Evolutionary conservation across 148 eudicot species (phyloP).

Genomic region (Rhododendron williamsianum): DNA sequence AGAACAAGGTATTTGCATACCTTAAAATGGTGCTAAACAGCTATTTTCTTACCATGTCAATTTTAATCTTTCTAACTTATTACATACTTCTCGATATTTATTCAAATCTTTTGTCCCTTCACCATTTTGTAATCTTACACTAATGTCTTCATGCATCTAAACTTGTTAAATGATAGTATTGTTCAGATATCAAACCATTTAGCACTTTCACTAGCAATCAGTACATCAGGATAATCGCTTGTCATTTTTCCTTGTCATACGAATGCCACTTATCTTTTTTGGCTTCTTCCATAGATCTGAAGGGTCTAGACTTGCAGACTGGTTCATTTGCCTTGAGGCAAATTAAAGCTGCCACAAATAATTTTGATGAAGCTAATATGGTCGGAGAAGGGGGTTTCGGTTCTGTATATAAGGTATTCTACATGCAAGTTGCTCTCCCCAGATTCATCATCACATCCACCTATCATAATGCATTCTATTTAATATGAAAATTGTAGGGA

Average conservation of each 20-base stretch:
- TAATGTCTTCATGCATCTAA: background rate
- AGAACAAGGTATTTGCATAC: conserved; percentile 18
- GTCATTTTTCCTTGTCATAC: background rate
- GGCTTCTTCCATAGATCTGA: background rate
- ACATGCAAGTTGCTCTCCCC: too few species aligned
- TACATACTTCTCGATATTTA: too few species aligned
- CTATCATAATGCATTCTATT: too few species aligned
- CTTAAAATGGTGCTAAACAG: background rate
- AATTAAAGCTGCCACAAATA: background rate
- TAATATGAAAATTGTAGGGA: conserved; percentile 20
- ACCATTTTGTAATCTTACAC: background rate
- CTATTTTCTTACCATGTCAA: background rate
- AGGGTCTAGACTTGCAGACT: too few species aligned
- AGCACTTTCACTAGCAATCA: too few species aligned
- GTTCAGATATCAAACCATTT: too few species aligned
- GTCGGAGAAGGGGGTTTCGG: background rate
- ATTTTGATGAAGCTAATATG: background rate
- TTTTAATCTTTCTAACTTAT: too few species aligned
- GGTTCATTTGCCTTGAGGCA: conserved; percentile 25
- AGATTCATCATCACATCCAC: too few species aligned
- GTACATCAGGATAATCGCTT: background rate
- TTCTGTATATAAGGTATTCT: conserved; percentile 32
- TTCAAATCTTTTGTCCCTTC: background rate
- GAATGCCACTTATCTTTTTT: background rate
- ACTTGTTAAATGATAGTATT: too few species aligned